These are phyloP conservation scores for Niebla homalea DNA, from an alignment of 495 filamentous ascomycete species.

Conservation along the genomic window DNA sequence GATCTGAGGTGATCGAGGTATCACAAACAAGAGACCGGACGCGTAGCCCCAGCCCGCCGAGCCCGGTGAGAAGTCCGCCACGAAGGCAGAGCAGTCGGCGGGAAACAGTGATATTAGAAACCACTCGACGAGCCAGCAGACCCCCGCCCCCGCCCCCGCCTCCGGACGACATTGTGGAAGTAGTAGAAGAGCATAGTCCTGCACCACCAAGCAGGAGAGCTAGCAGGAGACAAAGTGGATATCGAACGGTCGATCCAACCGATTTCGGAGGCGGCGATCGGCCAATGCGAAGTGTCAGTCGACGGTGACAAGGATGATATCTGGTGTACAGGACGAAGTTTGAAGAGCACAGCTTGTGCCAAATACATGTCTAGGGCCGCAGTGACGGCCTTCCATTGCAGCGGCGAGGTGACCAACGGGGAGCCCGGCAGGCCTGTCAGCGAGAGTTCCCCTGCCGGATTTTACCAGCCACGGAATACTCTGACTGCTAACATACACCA, in stretches of 20 bases:
- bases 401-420: no score
- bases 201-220: conserved; percentile 11
- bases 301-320: conserved; percentile 14
- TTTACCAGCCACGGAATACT: no score
- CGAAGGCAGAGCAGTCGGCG: conserved; percentile 10
- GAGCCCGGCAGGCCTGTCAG: no score
- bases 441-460: no score
- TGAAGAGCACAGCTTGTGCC: no score
- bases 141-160: conserved; percentile 12
- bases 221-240: conserved; percentile 15
- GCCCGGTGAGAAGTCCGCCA: conserved; percentile 19
- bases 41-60: conserved; percentile 10
- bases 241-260: conserved; percentile 23
- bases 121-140: conserved; percentile 14
- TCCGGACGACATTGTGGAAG: conserved; percentile 25
- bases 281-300: conserved; percentile 18
- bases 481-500: no score
- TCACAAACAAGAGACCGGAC: conserved; percentile 6
- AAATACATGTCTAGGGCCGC: no score
- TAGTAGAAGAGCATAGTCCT: conserved; percentile 25
- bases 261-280: conserved; percentile 23
- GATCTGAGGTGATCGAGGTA: conserved; percentile 2
- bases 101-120: conserved; percentile 19
- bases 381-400: no score
- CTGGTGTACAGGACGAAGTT: no score